These are phyloP conservation scores for Plantago major DNA, from an alignment of 257 asterid genomes.

Conservation along the genomic window DNA sequence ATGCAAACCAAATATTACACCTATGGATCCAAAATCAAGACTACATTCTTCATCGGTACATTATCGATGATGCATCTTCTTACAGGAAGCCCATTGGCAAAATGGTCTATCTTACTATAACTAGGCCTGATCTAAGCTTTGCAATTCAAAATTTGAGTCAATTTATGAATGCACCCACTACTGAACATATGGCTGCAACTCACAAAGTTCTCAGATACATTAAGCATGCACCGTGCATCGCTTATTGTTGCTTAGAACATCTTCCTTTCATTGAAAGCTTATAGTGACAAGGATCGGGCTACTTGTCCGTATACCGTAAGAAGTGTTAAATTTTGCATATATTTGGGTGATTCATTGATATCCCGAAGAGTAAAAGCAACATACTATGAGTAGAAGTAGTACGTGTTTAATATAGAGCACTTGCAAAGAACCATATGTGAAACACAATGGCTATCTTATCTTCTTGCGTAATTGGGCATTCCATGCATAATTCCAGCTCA, in stretches of 20 bases:
- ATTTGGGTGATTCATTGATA: neutral
- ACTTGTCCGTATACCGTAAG: no score
- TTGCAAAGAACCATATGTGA: no score
- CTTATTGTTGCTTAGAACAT: neutral
- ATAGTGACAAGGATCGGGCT: neutral
- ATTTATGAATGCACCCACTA: no score
- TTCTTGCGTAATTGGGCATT: no score
- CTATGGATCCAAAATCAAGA: neutral
- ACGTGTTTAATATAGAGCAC: no score
- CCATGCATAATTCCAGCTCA: no score
- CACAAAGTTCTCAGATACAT: neutral
- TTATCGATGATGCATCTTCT: neutral
- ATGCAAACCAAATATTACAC: neutral
- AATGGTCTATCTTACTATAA: no score
- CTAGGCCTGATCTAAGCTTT: no score
- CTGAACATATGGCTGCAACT: neutral
- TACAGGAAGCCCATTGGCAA: neutral
- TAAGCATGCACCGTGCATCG: neutral
- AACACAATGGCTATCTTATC: no score
- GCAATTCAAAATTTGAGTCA: no score
- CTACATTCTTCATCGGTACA: neutral
- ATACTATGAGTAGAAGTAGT: neutral
- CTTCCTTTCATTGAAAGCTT: neutral
- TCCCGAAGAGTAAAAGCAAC: neutral
- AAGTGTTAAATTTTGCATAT: neutral